Percentiles rank a stretch among this genome's conserved stretches.
phyloP scores from a whole-genome alignment of 2,329 filamentous ascomycete genomes.

The Pseudocercospora ulei region DNA sequence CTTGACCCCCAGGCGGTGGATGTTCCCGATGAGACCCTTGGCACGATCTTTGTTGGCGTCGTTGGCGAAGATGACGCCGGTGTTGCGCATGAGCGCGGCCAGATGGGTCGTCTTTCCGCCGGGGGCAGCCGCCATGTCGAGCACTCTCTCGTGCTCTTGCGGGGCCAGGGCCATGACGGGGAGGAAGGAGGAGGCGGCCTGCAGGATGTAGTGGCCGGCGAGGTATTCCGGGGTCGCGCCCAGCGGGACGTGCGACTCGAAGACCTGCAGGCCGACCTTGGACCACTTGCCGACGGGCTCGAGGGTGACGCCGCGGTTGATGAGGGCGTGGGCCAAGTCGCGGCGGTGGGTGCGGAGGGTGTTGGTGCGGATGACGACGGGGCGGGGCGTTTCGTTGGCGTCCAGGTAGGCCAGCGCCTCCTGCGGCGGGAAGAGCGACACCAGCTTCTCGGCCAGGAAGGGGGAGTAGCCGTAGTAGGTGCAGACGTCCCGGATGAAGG shows the following conservation, averaged over 20 bases:
- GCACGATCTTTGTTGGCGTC: constrained; percentile 87
- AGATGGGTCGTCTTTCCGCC: constrained; percentile 95
- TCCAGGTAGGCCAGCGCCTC: constrained; percentile 98
- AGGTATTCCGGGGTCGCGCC: constrained; percentile 96
- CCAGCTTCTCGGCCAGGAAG: constrained; percentile 91
- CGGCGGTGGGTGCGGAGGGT: constrained; percentile 68
- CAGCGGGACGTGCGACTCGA: constrained; percentile 76
- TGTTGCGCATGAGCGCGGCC: constrained; percentile 96
- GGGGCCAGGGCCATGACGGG: constrained; percentile 95
- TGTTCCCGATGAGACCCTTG: constrained; percentile 96
- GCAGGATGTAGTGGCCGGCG: constrained; percentile 93
- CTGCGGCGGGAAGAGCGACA: constrained; percentile 79
- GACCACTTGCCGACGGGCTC: constrained; percentile 98
- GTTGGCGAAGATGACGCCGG: constrained; percentile 89
- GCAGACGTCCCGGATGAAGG: constrained; percentile 84
- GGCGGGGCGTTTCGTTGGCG: constrained; percentile 88
- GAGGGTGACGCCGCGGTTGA: constrained; percentile 90
- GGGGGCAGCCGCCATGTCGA: constrained; percentile 91
- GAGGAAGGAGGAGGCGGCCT: constrained; percentile 91
- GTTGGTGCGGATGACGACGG: constrained; percentile 93
- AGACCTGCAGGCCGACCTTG: constrained; percentile 93
- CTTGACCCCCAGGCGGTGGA: constrained; percentile 84
- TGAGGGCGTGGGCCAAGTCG: constrained; percentile 83
- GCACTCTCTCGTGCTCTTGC: constrained; percentile 80
- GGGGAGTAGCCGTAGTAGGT: constrained; percentile 93